Evolutionary conservation across 495 filamentous ascomycete species (phyloP), one percentile per base, ranked within the genome.

Genomic region (Lichina pygmaea): DNA sequence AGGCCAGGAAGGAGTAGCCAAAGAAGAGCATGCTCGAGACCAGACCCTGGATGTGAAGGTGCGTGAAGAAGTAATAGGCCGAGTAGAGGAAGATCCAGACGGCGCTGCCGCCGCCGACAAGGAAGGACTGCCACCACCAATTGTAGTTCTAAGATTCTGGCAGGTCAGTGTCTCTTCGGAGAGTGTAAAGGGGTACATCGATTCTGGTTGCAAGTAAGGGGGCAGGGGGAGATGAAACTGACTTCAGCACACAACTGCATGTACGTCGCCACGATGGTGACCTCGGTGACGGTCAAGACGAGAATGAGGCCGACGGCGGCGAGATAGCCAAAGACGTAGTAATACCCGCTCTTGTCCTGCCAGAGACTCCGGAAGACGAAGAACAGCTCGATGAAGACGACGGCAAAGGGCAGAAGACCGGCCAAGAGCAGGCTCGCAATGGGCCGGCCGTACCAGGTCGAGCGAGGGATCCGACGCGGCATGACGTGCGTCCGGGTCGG

Each of bases 121-220:
- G 58, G 63, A 94, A 89, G 50, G 78, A 82, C 55, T 83, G 78
- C 84, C 84, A 93, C 82, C 81, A 91, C 86, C 86, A 94, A 57
- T 89, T 70, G 58, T 92, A 83, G 56, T 93, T 86, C 74, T 85
- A 46, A 42, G 8, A 46, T 42, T 42, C 4, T 4, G 4, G 24
- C 2, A 24, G 24, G 24, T 24, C 4, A 24, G 24, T 24, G 24
- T 24, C 4, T 24, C 24, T 24, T 24, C 24, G 4, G 4, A 24
- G 24, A 24, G 24, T 24, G 24, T 24, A 24, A 1, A 24, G 24
- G 2, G 32, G 34, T 10, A 15, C 16, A 9, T 15, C 12, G 30
- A 17, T 31, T 52, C 60, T 46, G 58, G 52, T 43, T n/a, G 30
- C 8, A 36, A n/a, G 11, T 2, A 37, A 8, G 12, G 2, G 24